Conservation (phyloP, 208 protist genomes). For the Wallacemonas rigidus region DNA sequence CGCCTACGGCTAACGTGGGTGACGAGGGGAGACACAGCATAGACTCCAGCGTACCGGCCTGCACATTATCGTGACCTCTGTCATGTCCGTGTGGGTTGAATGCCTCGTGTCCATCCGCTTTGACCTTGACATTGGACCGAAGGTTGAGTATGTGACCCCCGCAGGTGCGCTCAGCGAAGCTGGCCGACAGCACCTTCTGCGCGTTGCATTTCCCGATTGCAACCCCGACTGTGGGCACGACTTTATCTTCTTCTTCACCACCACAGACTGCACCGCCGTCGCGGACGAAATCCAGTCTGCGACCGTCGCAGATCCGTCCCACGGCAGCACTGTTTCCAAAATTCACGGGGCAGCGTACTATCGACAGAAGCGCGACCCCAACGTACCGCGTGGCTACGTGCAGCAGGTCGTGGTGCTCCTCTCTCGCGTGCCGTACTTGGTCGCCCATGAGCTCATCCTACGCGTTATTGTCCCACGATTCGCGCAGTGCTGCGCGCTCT, state of each 20-base stretch:
- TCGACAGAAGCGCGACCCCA: conserved; percentile 77
- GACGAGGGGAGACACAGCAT: neutral
- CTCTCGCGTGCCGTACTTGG: conserved; percentile 72
- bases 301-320: conserved; percentile 17
- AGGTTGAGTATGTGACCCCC: conserved; percentile 67
- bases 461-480: conserved; percentile 79
- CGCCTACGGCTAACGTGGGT: too few relatives aligned
- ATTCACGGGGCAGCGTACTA: conserved; percentile 84
- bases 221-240: conserved; percentile 84
- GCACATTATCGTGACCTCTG: neutral
- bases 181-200: conserved; percentile 46
- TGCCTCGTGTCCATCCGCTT: conserved; percentile 88
- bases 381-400: conserved; percentile 82
- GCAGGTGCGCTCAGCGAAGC: conserved; percentile 58
- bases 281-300: conserved; percentile 12
- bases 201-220: conserved; percentile 82
- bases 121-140: conserved; percentile 83
- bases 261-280: conserved; percentile 55
- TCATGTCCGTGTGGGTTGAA: conserved; percentile 63
- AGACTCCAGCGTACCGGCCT: neutral
- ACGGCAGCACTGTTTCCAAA: conserved; percentile 29
- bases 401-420: conserved; percentile 87
- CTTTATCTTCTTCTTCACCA: conserved; percentile 86
- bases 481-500: conserved; percentile 80
- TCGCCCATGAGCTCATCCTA: conserved; percentile 81